These are phyloP conservation scores for Pterulicium gracile DNA, from an alignment of 1,284 basidiomycete species.

Conservation along the genomic window DNA sequence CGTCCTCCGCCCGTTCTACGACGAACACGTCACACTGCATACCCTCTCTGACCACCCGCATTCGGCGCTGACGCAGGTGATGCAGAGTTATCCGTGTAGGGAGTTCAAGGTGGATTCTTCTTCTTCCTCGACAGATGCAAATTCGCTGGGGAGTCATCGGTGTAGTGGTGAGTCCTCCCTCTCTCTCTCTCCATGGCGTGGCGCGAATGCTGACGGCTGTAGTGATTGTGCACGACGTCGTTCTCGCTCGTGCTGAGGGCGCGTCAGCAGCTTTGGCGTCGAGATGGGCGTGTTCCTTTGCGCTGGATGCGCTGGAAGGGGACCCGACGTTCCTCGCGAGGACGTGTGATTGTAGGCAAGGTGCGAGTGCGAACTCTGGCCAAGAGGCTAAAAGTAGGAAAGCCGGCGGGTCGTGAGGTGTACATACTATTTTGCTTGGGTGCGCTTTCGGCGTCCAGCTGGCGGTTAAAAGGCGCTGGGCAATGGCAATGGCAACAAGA, in stretches of 20 bases:
- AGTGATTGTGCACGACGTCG: conserved; percentile 58
- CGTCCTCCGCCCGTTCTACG: conserved; percentile 63
- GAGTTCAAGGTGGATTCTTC: conserved; percentile 37
- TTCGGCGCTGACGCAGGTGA: conserved; percentile 56
- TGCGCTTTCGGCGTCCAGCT: too few species aligned
- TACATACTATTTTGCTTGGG: too few species aligned
- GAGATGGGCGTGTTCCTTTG: conserved; percentile 44
- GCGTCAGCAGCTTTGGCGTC: conserved; percentile 38
- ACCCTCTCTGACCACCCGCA: conserved; percentile 67
- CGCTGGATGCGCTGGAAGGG: conserved; percentile 54
- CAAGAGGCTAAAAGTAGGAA: too few species aligned
- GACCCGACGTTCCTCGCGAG: conserved; percentile 49
- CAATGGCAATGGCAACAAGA: too few species aligned
- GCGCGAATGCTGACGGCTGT: background rate
- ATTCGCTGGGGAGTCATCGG: conserved; percentile 22
- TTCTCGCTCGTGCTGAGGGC: conserved; percentile 49
- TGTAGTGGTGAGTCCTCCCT: conserved; percentile 35
- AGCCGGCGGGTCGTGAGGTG: too few species aligned
- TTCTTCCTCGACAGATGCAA: too few species aligned
- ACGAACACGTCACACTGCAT: conserved; percentile 56
- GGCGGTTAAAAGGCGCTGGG: too few species aligned
- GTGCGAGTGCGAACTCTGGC: too few species aligned
- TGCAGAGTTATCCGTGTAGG: conserved; percentile 54
- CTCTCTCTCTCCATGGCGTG: conserved; percentile 2
- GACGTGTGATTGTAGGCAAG: conserved; percentile 59